These are phyloP conservation scores for Suzukiozyma palmioleophila DNA, from an alignment of 1,139 yeast genomes.

Conservation along the genomic window DNA sequence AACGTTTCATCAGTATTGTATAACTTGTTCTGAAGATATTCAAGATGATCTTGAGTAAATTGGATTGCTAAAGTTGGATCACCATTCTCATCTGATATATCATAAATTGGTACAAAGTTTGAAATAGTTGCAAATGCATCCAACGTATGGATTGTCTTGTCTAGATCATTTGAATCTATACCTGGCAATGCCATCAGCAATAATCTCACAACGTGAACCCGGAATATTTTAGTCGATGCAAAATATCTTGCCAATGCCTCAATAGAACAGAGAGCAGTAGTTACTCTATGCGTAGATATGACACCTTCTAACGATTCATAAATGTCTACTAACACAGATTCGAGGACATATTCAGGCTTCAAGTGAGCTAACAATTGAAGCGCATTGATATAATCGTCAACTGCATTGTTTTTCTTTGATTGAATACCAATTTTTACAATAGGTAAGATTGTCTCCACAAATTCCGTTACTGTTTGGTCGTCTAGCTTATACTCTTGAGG, in stretches of 20 bases:
- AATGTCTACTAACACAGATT: conserved; percentile 63
- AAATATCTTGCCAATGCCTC: conserved; percentile 66
- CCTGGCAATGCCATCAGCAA: conserved; percentile 72
- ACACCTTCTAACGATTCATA: conserved; percentile 82
- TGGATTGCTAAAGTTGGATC: conserved; percentile 64
- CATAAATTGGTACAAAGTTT: conserved; percentile 67
- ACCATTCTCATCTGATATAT: conserved; percentile 39
- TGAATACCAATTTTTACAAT: conserved; percentile 72
- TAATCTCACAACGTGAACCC: conserved; percentile 77
- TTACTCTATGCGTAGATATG: conserved; percentile 77
- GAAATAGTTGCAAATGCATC: conserved; percentile 70
- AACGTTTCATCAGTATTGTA: conserved; percentile 18
- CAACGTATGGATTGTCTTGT: conserved; percentile 66
- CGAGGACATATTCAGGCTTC: conserved; percentile 59
- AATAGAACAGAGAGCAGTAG: conserved; percentile 66
- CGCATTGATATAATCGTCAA: conserved; percentile 57
- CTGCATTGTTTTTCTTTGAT: conserved; percentile 58
- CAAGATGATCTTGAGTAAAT: conserved; percentile 63
- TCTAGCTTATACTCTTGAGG: conserved; percentile 46
- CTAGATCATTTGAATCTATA: conserved; percentile 83
- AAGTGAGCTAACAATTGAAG: conserved; percentile 64
- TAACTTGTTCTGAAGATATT: conserved; percentile 37
- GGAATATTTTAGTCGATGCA: conserved; percentile 58
- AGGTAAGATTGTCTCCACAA: conserved; percentile 56
- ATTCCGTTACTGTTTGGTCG: conserved; percentile 36